Evolutionary conservation across 306 rosid genomes (phyloP).

Genomic region (Abrus precatorius): DNA sequence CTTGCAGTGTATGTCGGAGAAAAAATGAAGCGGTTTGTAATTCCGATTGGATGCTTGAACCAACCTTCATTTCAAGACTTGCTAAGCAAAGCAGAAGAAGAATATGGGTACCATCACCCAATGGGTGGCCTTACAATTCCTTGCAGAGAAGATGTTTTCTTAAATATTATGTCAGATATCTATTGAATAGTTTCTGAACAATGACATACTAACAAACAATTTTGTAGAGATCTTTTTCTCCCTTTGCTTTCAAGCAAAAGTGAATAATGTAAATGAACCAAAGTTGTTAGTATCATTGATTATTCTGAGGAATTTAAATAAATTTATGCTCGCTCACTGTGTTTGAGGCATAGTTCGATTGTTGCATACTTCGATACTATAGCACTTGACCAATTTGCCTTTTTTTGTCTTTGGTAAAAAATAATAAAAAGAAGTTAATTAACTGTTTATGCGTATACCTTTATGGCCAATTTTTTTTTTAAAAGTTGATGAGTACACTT

Average conservation of each 20-base stretch:
- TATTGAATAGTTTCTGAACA: neutral
- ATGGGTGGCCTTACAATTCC: slow-evolving; percentile 37
- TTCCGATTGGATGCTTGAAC: slow-evolving; percentile 47
- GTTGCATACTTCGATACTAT: too few relatives aligned
- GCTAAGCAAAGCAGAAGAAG: slow-evolving; percentile 21
- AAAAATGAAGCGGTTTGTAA: slow-evolving; percentile 22
- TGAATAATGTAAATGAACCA: neutral
- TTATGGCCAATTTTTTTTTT: too few relatives aligned
- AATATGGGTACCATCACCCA: slow-evolving; percentile 15
- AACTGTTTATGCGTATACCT: too few relatives aligned
- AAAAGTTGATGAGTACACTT: too few relatives aligned
- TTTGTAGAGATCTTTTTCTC: slow-evolving; percentile 5
- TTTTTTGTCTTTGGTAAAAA: too few relatives aligned
- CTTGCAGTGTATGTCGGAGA: slow-evolving; percentile 53
- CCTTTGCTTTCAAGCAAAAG: slow-evolving; percentile 27
- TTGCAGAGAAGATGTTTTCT: slow-evolving; percentile 14
- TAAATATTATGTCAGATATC: slow-evolving; percentile 15
- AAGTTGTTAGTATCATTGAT: neutral
- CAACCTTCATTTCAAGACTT: slow-evolving; percentile 48
- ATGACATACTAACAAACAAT: slow-evolving; percentile 2
- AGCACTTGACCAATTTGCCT: too few relatives aligned
- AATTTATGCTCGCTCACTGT: neutral
- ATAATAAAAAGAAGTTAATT: too few relatives aligned
- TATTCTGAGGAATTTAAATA: slow-evolving; percentile 5
- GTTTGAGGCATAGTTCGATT: neutral